Evolutionary conservation across 2,329 filamentous ascomycete genomes (phyloP), one percentile per base, ranked within the genome.

Genomic region (Aspergillus brasiliensis): DNA sequence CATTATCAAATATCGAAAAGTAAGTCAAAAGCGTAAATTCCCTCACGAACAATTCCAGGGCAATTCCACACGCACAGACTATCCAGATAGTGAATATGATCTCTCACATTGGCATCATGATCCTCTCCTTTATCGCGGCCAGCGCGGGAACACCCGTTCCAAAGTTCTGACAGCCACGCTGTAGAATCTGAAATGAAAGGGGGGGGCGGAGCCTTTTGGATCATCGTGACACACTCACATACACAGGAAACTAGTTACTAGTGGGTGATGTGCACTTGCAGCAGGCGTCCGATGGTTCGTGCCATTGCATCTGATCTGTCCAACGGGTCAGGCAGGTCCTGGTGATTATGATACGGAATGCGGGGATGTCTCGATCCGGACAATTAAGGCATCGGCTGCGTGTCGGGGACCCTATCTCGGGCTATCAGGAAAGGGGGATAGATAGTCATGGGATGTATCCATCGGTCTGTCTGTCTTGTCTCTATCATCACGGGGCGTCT

Each of bases 71-170:
- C 5, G 19, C 10, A 21, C 31, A 25, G 7, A 25, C 7, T 25
- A 25, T 25, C 25, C 25, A 34, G 31, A 34, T 11, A 23, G 3
- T 8, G 40, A 23, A 44, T 44, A 15, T 44, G 40, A 44, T 19
- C 19, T 23, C 40, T 44, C 40, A 44, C 10, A 44, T 44, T 44
- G 40, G 25, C n/a, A 27, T 42, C 23, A 44, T 27, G 52, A 28
- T 55, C 51, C 7, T 7, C 37, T 13, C 11, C 3, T 11, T 34
- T 44, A 28, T 46, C 52, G 52, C 52, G 52, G 52, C 28, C 52
- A 55, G 52, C 52, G 52, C 52, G 52, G 52, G 52, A 44, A 28
- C 27, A 55, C 38, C 52, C 52, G 52, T 54, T 27, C 51, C 51
- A 19, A 34, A 34, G 23, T 54, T 38, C 38, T 54, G 51, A 44